A percentile compares a stretch with the other conserved stretches of the same genome.
These are phyloP conservation scores for Terfezia boudieri DNA, from an alignment of 495 filamentous ascomycete genomes.

Conservation along the genomic window DNA sequence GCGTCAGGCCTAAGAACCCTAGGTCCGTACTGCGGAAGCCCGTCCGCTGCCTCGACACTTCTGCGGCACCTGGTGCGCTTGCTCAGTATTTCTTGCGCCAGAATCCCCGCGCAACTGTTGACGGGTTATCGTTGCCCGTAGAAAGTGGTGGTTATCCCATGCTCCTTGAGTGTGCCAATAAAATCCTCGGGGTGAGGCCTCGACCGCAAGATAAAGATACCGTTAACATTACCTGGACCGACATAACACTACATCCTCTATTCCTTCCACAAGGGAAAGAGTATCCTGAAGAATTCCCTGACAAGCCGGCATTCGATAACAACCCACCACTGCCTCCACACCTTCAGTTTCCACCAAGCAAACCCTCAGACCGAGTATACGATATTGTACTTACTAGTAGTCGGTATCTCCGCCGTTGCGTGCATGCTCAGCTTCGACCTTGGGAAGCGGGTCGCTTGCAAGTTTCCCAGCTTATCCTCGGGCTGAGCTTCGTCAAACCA, in stretches of 20 bases:
- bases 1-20: background rate
- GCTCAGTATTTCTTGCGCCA: conserved; percentile 3
- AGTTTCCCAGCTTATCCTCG: conserved; percentile 27
- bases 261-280: conserved; percentile 1
- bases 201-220: background rate
- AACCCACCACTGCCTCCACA: conserved; percentile 2
- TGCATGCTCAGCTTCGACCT: conserved; percentile 21
- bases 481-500: conserved; percentile 23
- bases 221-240: conserved; percentile 2
- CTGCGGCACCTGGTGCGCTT: conserved; percentile 4
- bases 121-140: conserved; percentile 4
- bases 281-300: conserved; percentile 1
- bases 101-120: conserved; percentile 3
- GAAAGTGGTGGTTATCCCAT: conserved; percentile 2
- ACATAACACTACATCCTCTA: conserved; percentile 3
- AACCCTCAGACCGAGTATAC: conserved; percentile 15
- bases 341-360: background rate
- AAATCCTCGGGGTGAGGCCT: background rate
- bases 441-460: conserved; percentile 24
- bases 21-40: background rate
- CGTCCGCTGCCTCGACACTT: conserved; percentile 2
- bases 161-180: background rate
- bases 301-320: conserved; percentile 1
- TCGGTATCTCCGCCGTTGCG: conserved; percentile 30
- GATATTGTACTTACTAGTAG: conserved; percentile 34